Base-by-base conservation (phyloP, 2,329 filamentous ascomycete genomes). In the Ceratocystis ficicola region DNA sequence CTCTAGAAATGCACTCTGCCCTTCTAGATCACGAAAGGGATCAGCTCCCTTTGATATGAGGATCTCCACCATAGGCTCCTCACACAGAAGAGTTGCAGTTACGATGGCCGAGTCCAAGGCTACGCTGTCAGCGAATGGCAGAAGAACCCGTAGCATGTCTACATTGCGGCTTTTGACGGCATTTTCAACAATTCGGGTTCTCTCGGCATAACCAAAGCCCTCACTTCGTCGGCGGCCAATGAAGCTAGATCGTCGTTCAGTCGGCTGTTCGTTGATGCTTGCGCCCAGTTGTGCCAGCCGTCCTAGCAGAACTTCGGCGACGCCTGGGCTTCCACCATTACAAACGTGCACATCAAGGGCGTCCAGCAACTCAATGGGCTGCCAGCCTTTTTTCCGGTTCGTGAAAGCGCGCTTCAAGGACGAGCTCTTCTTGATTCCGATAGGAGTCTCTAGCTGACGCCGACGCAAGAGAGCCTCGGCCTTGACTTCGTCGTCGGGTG, bases 391-490 rank as follows among this genome's bases (percentile, higher is more conserved):
- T 69, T 75, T 79, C 68, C 77, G 79, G 68, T 76, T 78, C 0
- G 75, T 77, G 68, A 80, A 80, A 10, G 77, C 77, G 7, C 77
- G 75, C 52, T 73, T 74, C 22, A 76, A 69, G 15, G 71, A 70
- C 10, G 55, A 63, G 32, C 55, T 48, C 28, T 63, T 65, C 44
- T 65, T 62, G 1, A 41, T n/a, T 20, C 46, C 17, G 28, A 46
- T 25, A n/a, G 63, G 50, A n/a, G 48, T 25, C 8, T 64, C 44
- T 41, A 72, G 63, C 12, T 77, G 75, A 50, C 78, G 77, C 28
- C 76, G 76, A 69, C 80, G 79, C 64, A 85, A 74, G 36, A 84
- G 74, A 44, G 81, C 78, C 64, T 85, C 82, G n/a, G 81, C 82
- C 2, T 75, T 72, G 30, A 75, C 72, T 62, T 84, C 80, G 69